Conservation (phyloP, 305 asterid species). For the Fraxinus greggii region DNA sequence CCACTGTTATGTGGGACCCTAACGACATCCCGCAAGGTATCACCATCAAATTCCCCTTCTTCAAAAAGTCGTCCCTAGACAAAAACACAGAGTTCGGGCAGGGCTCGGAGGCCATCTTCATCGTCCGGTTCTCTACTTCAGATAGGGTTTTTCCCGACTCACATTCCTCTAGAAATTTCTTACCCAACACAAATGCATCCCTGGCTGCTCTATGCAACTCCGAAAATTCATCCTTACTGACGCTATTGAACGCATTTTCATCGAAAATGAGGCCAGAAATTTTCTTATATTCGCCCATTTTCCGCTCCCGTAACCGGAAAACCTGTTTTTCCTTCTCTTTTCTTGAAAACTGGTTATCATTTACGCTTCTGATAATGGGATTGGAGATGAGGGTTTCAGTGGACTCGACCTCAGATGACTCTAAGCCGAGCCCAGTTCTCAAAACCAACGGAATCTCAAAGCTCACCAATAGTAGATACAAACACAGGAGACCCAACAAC, state of each 20-base stretch:
- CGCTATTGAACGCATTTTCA: slow-evolving; percentile 47
- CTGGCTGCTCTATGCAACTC: slow-evolving; percentile 64
- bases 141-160: slow-evolving; percentile 48
- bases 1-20: slow-evolving; percentile 87
- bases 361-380: slow-evolving; percentile 31
- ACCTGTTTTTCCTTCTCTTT: slow-evolving; percentile 35
- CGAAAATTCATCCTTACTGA: slow-evolving; percentile 57
- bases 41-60: slow-evolving; percentile 52
- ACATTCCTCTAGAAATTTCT: slow-evolving; percentile 55
- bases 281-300: slow-evolving; percentile 48
- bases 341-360: slow-evolving; percentile 33
- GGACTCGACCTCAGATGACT: slow-evolving; percentile 46
- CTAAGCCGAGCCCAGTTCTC: slow-evolving; percentile 56
- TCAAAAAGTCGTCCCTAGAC: slow-evolving; percentile 41
- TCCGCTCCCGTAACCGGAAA: slow-evolving; percentile 32
- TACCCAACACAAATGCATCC: slow-evolving; percentile 76
- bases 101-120: slow-evolving; percentile 36
- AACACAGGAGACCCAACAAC: slow-evolving; percentile 52
- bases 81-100: slow-evolving; percentile 68
- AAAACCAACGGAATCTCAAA: slow-evolving; percentile 81
- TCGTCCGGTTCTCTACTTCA: slow-evolving; percentile 38
- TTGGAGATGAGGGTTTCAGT: slow-evolving; percentile 31
- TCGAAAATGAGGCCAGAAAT: slow-evolving; percentile 67
- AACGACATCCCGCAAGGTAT: slow-evolving; percentile 86
- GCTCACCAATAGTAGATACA: slow-evolving; percentile 62